Evolutionary conservation across 2,329 filamentous ascomycete species (phyloP), one percentile per base, ranked within the genome.

Genomic region (Endocalyx cinctus): DNA sequence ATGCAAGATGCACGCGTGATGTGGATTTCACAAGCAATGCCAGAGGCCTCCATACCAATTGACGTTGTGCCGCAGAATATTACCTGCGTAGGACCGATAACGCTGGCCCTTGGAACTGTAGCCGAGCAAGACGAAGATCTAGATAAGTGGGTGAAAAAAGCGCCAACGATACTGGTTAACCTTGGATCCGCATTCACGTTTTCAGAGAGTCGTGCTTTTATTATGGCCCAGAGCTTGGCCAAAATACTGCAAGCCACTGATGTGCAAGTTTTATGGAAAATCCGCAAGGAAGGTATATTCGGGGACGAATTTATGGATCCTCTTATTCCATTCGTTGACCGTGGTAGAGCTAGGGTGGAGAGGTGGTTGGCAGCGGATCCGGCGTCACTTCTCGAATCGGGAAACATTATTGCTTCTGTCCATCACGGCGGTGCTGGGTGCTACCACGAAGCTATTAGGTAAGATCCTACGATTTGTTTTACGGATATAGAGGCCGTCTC

Each of bases 371-470:
- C 31, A 4, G 39, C 34, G 4, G 43, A 43, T n/a, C 45, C 42
- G 8, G 19, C 42, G n/a, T 32, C 45, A 12, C 31, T 48, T 13
- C 15, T 48, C 5, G 37, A 40, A n/a, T 40, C 40, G 2, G 47
- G 46, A 11, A 35, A 49, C 25, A 29, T 46, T 12, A 26, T 39
- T 3, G 38, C 33, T 6, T 47, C 44, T 4, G 42, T 48, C 10
- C 46, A 51, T 8, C 44, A 51, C 18, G 46, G 47, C 5, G 46
- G 47, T 4, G 32, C 47, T 5, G 41, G 47, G 7, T 43, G 39
- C 11, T 51, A 47, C 19, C 38, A 45, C 13, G 46, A 48, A 32
- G 39, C 46, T 20, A 38, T 47, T 12, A 34, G 31, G 43, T 47
- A 39, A 1, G 39, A 33, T 8, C 20, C 20, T 8, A n/a, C n/a